Evolutionary conservation across 768 basidiomycete genomes (phyloP), one percentile per base, ranked within the genome.

Genomic region (Auriscalpium orientale): DNA sequence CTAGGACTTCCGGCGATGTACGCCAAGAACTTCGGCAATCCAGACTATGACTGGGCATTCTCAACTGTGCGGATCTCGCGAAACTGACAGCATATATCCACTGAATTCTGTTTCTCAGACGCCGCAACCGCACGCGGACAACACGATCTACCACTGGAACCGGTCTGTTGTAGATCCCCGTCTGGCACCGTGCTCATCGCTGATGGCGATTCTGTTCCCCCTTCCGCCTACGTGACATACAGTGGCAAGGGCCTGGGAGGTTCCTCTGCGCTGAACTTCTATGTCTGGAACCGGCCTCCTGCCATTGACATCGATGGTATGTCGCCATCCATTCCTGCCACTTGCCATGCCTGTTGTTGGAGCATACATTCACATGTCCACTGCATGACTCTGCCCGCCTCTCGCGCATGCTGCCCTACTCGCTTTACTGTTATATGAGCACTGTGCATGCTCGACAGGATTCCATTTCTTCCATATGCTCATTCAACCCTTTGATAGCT

Each of bases 211-310:
- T 48, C 46, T 12, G 28, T 48, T 48, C 13, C 21, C 28, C 28
- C 21, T 21, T 20, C n/a, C 22, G 11, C 13, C 46, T 33, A 44
- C 16, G 21, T 18, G 5, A 1, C 7, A 3, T n/a, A n/a, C 18
- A 58, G 57, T 35, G 57, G 57, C 0, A 58, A 58, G 49, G 53
- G 47, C 9, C 53, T 58, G 10, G 57, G 57, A 13, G 58, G 58
- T 8, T 47, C 44, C 18, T 47, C 49, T 44, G 38, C 55, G 12
- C 22, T 56, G 12, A 59, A 56, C 34, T 55, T 59, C 38, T 35
- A 18, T 18, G 33, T 33, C 6, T 59, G 54, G 54, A 38, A 21
- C 9, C 21, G 50, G 15, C 58, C 54, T 13, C 20, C 55, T 40
- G 53, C 46, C 35, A 34, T 35, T 46, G 54, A 56, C 21, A 51